phyloP scores from a whole-genome alignment of 192 early-diverging fungal species.

The Rhizophagus clarus region DNA sequence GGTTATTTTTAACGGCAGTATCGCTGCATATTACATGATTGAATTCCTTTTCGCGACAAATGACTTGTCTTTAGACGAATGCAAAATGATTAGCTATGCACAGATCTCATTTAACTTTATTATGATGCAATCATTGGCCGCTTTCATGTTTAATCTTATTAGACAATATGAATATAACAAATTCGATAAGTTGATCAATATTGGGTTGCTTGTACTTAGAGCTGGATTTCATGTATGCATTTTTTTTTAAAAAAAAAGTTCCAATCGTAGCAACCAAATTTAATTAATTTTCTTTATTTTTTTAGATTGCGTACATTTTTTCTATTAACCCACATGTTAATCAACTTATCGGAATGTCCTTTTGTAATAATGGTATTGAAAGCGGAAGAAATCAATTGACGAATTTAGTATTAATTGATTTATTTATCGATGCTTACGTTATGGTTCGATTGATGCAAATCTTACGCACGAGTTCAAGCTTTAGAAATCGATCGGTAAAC shows the following conservation, averaged over 20 bases:
- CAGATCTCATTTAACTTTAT: background rate
- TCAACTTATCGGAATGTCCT: no score
- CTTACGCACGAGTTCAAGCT: background rate
- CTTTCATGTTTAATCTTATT: background rate
- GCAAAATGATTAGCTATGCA: background rate
- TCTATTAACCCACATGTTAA: background rate
- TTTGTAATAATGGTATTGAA: background rate
- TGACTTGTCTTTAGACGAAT: background rate
- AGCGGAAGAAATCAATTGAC: background rate
- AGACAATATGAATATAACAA: background rate
- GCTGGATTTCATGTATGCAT: background rate
- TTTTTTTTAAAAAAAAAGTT: background rate
- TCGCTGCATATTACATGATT: background rate
- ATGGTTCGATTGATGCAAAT: background rate
- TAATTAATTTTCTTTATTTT: background rate
- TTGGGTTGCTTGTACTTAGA: background rate
- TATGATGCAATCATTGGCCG: background rate
- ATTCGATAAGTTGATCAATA: background rate
- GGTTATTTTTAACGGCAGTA: background rate
- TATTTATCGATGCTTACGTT: background rate
- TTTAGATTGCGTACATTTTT: background rate
- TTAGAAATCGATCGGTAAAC: background rate
- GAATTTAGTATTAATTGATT: background rate
- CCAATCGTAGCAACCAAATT: no score
- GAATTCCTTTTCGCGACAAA: no score